Conservation (phyloP, 2,329 filamentous ascomycete species). For the Plectosphaerella sp. region DNA sequence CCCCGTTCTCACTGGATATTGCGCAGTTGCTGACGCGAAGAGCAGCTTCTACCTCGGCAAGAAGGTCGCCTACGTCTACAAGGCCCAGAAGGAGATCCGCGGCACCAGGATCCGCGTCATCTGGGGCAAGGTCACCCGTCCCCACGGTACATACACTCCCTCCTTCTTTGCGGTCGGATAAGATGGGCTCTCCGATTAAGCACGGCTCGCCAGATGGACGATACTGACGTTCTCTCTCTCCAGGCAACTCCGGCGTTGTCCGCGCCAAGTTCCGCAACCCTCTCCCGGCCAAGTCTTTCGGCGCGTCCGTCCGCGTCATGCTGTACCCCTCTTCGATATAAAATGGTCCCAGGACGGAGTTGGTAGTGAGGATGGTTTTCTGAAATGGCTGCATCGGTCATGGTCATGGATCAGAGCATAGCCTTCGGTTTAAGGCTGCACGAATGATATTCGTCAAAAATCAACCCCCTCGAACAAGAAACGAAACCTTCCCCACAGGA, state of each 20-base stretch:
- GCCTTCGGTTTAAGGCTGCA: slow-evolving; percentile 48
- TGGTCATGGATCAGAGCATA: slow-evolving; percentile 51
- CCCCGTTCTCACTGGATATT: neutral
- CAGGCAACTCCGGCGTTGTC: slow-evolving; percentile 96
- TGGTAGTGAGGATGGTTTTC: slow-evolving; percentile 58
- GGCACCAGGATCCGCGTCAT: slow-evolving; percentile 99
- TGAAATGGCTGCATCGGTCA: slow-evolving; percentile 56
- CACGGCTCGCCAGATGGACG: neutral
- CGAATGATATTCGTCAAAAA: slow-evolving; percentile 48
- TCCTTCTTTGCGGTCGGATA: neutral
- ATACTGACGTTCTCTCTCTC: slow-evolving; percentile 3
- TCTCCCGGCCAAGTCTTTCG: slow-evolving; percentile 94
- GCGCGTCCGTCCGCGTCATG: slow-evolving; percentile 94
- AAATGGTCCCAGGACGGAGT: slow-evolving; percentile 52
- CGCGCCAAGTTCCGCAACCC: slow-evolving; percentile 96
- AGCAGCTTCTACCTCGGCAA: slow-evolving; percentile 92
- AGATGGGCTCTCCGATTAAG: neutral
- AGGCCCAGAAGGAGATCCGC: slow-evolving; percentile 87
- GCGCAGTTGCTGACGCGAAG: slow-evolving; percentile 16
- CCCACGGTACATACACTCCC: slow-evolving; percentile 67
- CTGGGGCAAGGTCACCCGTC: slow-evolving; percentile 96
- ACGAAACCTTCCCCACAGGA: neutral
- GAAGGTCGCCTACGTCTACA: slow-evolving; percentile 98
- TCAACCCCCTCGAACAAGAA: slow-evolving; percentile 10
- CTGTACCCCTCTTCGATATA: slow-evolving; percentile 98